Percentiles rank a stretch among this genome's conserved stretches.
Evolutionary conservation across 495 filamentous ascomycete species (phyloP).

Genomic region (Oidiodendron maius): DNA sequence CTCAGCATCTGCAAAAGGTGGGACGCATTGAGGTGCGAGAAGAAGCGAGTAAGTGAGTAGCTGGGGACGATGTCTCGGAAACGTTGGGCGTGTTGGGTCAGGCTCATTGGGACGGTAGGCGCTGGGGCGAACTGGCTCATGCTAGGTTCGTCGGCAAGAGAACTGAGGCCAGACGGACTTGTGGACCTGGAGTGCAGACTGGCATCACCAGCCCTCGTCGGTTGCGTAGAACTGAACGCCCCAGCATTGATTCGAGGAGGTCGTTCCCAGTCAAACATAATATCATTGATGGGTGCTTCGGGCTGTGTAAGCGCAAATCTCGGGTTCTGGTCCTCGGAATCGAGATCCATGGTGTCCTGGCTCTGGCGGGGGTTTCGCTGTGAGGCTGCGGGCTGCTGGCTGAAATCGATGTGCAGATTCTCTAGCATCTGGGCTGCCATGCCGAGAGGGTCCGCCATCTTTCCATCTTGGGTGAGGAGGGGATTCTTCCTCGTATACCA

Average conservation of each 20-base stretch:
- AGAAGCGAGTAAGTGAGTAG: constrained; percentile 84
- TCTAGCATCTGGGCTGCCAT: constrained; percentile 92
- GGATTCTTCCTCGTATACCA: constrained; percentile 89
- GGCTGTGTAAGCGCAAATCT: constrained; percentile 70
- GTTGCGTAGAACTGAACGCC: constrained; percentile 38
- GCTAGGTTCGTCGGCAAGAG: constrained; percentile 79
- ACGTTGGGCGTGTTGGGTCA: constrained; percentile 78
- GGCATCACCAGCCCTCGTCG: constrained; percentile 18
- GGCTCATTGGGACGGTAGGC: constrained; percentile 69
- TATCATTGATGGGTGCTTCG: constrained; percentile 46
- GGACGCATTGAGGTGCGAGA: constrained; percentile 71
- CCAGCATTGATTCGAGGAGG: constrained; percentile 24
- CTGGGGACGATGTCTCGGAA: constrained; percentile 83
- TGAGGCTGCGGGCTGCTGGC: constrained; percentile 48
- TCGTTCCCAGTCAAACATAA: constrained; percentile 47
- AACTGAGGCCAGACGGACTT: constrained; percentile 34
- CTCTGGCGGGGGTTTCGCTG: constrained; percentile 35
- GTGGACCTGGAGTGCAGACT: constrained; percentile 14
- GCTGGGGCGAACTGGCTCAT: constrained; percentile 87
- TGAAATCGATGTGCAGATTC: constrained; percentile 86
- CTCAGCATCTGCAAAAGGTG: constrained; percentile 73
- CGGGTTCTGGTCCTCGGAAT: constrained; percentile 27
- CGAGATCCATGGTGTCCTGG: constrained; percentile 49
- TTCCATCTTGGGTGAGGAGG: constrained; percentile 66
- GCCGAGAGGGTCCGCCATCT: constrained; percentile 69